Evolutionary conservation across 805 yeast species (phyloP).

Genomic region (Kurtzmaniella fragi): DNA sequence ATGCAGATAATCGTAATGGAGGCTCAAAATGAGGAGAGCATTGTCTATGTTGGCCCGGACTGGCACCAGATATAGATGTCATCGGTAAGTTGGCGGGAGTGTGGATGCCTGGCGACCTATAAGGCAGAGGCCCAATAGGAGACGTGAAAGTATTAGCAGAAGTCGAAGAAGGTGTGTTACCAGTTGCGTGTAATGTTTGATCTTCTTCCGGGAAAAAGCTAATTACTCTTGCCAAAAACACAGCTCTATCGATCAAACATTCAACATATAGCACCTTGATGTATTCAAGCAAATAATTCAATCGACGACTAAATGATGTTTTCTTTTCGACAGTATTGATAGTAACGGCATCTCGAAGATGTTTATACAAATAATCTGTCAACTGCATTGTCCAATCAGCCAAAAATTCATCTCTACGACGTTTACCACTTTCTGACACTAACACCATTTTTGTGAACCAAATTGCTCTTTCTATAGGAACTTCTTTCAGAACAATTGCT

Average conservation of each 20-base stretch:
- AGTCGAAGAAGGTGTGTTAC: no score
- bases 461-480: conserved; percentile 77
- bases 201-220: conserved; percentile 38
- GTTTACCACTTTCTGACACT: conserved; percentile 49
- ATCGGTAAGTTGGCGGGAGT: no score
- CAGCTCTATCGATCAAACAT: conserved; percentile 55
- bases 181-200: no score
- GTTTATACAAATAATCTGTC: conserved; percentile 50
- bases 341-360: conserved; percentile 36
- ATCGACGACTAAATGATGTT: conserved; percentile 41
- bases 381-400: conserved; percentile 87
- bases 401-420: conserved; percentile 7
- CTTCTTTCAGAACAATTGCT: conserved; percentile 57
- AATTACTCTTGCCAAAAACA: conserved; percentile 61
- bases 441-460: conserved; percentile 91
- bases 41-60: no score
- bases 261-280: conserved; percentile 65
- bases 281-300: conserved; percentile 58
- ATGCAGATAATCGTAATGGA: conserved; percentile 18
- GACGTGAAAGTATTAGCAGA: no score
- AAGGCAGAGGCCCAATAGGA: no score
- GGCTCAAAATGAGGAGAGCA: conserved; percentile 1
- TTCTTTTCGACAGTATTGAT: conserved; percentile 24
- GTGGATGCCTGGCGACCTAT: no score
- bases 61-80: no score